Evolutionary conservation across 23 red algal species (phyloP).

Genomic region (Chondrus crispus): DNA sequence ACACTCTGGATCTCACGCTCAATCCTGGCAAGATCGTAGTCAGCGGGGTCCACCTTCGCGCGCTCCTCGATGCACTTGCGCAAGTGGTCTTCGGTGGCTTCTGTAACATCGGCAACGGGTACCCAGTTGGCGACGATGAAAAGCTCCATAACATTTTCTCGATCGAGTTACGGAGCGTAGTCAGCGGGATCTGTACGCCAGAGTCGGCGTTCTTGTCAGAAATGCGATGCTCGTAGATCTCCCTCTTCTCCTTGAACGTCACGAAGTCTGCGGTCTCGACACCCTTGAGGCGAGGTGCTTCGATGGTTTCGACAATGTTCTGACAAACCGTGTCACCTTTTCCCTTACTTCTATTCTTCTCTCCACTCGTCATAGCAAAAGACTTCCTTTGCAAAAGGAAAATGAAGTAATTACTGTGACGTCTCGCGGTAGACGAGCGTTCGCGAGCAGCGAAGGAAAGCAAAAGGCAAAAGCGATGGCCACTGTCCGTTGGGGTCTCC

Average conservation of each 20-base stretch:
- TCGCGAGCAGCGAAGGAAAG: too few relatives aligned
- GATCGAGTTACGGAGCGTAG: constrained; percentile 19
- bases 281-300: constrained; percentile 8
- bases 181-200: neutral
- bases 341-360: too few relatives aligned
- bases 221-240: constrained; percentile 48
- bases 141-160: neutral
- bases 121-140: constrained; percentile 30
- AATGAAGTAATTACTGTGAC: neutral
- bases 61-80: neutral
- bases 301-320: neutral
- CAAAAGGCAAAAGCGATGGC: too few relatives aligned
- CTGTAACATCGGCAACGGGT: neutral
- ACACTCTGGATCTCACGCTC: neutral
- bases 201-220: constrained; percentile 14
- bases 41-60: neutral
- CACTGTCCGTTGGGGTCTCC: too few relatives aligned
- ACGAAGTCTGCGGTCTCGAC: constrained; percentile 7
- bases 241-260: neutral
- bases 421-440: neutral
- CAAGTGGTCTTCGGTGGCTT: constrained; percentile 29
- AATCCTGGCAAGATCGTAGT: neutral
- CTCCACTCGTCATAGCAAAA: neutral
- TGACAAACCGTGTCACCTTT: neutral
- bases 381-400: neutral